Conservation (phyloP, 1,284 basidiomycete genomes). For the Trametes hirsuta region DNA sequence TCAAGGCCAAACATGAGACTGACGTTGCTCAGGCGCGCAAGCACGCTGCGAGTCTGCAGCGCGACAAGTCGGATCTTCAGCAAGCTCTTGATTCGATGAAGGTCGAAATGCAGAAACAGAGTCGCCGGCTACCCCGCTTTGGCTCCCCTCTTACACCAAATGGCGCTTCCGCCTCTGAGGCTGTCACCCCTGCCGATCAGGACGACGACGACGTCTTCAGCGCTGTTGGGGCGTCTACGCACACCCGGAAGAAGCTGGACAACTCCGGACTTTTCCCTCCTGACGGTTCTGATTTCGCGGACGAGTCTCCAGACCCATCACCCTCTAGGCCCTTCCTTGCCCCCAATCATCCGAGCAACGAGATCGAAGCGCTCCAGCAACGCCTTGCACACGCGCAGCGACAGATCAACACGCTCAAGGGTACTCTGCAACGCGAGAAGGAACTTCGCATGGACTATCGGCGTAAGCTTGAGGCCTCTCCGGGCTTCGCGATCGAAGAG, state of each 20-base stretch:
- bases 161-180: constrained; percentile 49
- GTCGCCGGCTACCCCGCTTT: constrained; percentile 60
- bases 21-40: constrained; percentile 91
- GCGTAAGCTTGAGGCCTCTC: constrained; percentile 50
- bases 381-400: constrained; percentile 81
- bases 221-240: constrained; percentile 58
- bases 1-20: constrained; percentile 91
- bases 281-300: constrained; percentile 49
- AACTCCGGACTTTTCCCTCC: constrained; percentile 58
- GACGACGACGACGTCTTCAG: constrained; percentile 75
- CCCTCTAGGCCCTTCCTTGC: constrained; percentile 63
- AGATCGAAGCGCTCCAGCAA: constrained; percentile 79
- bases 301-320: constrained; percentile 66
- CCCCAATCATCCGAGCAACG: constrained; percentile 74
- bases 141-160: constrained; percentile 73
- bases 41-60: constrained; percentile 83
- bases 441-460: constrained; percentile 70
- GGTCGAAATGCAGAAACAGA: constrained; percentile 65
- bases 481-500: constrained; percentile 44
- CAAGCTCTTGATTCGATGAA: constrained; percentile 78
- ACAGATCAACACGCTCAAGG: constrained; percentile 79
- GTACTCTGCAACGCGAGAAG: constrained; percentile 79
- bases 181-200: constrained; percentile 59
- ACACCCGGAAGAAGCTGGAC: constrained; percentile 62
- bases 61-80: constrained; percentile 93